Evolutionary conservation across 2,329 filamentous ascomycete species (phyloP).

Genomic region (Epichloe elymi): DNA sequence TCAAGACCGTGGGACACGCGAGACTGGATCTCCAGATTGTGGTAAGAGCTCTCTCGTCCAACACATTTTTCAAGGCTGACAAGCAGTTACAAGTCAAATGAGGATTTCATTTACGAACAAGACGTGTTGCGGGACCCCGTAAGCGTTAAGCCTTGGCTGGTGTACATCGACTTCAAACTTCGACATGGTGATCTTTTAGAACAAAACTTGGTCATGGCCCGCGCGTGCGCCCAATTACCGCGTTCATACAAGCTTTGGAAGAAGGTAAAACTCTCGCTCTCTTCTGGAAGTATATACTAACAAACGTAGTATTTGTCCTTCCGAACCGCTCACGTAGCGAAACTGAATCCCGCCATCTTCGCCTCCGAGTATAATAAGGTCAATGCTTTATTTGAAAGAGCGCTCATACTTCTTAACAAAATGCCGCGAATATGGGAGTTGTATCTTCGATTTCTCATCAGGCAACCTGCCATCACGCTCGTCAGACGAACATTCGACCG

Average conservation of each 20-base stretch:
- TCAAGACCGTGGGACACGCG: not conserved
- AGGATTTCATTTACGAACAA: constrained; percentile 93
- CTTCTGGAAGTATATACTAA: constrained; percentile 6
- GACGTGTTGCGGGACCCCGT: constrained; percentile 77
- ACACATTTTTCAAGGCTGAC: not conserved
- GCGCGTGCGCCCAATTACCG: constrained; percentile 78
- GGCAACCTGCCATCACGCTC: constrained; percentile 81
- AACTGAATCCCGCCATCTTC: constrained; percentile 71
- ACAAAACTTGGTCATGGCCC: constrained; percentile 77
- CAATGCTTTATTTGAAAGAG: constrained; percentile 86
- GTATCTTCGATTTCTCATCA: constrained; percentile 81
- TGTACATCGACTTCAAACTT: constrained; percentile 83
- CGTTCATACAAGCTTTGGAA: constrained; percentile 98
- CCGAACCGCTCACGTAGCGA: constrained; percentile 65
- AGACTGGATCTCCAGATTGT: constrained; percentile 3
- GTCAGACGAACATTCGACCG: constrained; percentile 85
- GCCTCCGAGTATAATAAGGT: constrained; percentile 80
- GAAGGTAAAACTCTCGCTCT: constrained; percentile 41
- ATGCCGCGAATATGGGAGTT: constrained; percentile 99
- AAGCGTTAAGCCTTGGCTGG: constrained; percentile 86
- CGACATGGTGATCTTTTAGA: constrained; percentile 76
- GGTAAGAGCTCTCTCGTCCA: constrained; percentile 21
- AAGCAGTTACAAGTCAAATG: constrained; percentile 50
- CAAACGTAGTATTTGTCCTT: constrained; percentile 63
- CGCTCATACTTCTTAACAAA: constrained; percentile 88